Base-by-base conservation (phyloP, 2,329 filamentous ascomycete genomes). In the Aureobasidium pullulans region DNA sequence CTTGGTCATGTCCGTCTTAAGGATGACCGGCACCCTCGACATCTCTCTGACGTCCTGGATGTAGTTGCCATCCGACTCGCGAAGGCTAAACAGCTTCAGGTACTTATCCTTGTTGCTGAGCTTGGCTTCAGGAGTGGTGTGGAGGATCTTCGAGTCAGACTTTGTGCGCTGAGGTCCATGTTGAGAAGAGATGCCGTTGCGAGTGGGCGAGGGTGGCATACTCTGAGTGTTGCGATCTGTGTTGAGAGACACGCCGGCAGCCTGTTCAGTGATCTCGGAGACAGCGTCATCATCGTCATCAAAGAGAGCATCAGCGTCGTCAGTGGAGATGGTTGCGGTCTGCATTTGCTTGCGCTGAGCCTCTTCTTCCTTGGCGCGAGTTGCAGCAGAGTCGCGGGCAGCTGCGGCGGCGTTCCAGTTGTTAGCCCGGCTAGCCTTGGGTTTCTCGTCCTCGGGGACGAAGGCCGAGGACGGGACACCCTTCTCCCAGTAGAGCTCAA, bases 401-500 rank as follows among this genome's bases (percentile, higher is more conserved):
- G 94, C 87, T 60, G 86, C 85, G 43, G 87, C 87, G 34, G 89
- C 89, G 56, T 89, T 88, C 68, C 89, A 89, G 43, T 84, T 85
- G 60, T 87, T 83, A 36, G 62, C 62, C 64, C 90, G 84, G 59
- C 84, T 86, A 53, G 88, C 86, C 80, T 94, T 95, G 57, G 92
- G 92, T 60, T 92, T 88, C 78, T 99, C 94, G 71, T 99, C 94
- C 71, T 99, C 94, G 2, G 94, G 94, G 56, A 99, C 87, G 67
- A 95, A 99, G 2, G 92, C 89, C 44, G 93, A 96, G 63, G 92
- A 97, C 31, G 93, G 90, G 7, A 97, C 91, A 48, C 94, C 94
- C 83, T 97, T 99, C 85, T 99, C 94, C 94, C 94, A 99, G 81
- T 96, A 99, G 15, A 99, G 83, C 76, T 99, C 94, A 48, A 99